Percentiles rank a stretch among this genome's conserved stretches.
Conservation (phyloP, 257 asterid genomes). For the Fraxinus americana region DNA sequence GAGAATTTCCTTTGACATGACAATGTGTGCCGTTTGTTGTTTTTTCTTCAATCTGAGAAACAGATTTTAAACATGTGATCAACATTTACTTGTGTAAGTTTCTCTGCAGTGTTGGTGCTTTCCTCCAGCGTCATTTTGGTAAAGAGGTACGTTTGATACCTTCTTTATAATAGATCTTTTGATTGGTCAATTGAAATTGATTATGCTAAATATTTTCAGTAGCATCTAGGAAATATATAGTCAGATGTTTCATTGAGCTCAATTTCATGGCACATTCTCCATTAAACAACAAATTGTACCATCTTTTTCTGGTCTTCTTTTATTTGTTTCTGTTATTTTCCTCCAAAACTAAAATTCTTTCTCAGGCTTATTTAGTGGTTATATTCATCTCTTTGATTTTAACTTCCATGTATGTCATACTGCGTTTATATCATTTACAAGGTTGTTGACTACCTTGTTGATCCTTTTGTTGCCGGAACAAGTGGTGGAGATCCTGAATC, state of each 20-base stretch:
- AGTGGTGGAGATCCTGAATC: conserved; percentile 90
- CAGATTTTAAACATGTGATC: conserved; percentile 22
- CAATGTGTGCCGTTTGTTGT: not conserved
- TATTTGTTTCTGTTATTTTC: conserved; percentile 8
- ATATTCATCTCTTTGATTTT: conserved; percentile 19
- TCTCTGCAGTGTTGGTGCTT: conserved; percentile 79
- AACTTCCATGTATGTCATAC: not conserved
- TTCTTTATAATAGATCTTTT: conserved; percentile 15
- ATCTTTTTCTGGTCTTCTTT: conserved; percentile 1
- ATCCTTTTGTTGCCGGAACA: conserved; percentile 96
- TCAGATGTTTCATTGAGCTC: conserved; percentile 11
- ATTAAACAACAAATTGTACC: conserved; percentile 16
- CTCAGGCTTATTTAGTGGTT: conserved; percentile 11
- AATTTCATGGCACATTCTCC: conserved; percentile 16
- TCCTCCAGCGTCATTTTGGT: conserved; percentile 95
- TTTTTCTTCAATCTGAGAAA: conserved; percentile 9
- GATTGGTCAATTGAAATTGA: conserved; percentile 10
- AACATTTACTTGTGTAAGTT: conserved; percentile 26
- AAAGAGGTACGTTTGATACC: conserved; percentile 64
- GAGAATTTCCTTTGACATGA: not conserved
- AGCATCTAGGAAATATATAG: not conserved
- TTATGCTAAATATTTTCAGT: conserved; percentile 3
- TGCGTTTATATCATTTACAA: conserved; percentile 24
- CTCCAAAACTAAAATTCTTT: not conserved
- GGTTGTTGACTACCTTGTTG: conserved; percentile 93